Percentiles rank a stretch among this genome's conserved stretches.
Evolutionary conservation across 805 yeast genomes (phyloP).

Genomic region (Zygoascus bituminiphila): DNA sequence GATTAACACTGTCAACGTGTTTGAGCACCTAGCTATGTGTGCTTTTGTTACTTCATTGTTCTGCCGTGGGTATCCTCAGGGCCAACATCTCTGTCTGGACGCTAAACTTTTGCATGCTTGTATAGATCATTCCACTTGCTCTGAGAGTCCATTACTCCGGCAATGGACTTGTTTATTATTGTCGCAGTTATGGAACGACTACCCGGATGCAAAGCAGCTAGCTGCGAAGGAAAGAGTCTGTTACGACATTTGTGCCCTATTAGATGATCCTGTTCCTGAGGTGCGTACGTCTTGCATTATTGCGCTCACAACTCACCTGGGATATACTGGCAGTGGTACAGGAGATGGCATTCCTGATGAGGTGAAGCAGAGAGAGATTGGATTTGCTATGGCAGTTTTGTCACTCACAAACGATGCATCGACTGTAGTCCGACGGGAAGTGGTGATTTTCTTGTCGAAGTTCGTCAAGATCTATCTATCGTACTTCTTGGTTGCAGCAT

Average conservation of each 20-base stretch:
- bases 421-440: slow-evolving; percentile 78
- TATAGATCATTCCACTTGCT: slow-evolving; percentile 52
- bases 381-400: slow-evolving; percentile 53
- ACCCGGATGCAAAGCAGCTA: slow-evolving; percentile 67
- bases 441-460: slow-evolving; percentile 66
- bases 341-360: slow-evolving; percentile 9
- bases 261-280: slow-evolving; percentile 90
- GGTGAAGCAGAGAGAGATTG: slow-evolving; percentile 42
- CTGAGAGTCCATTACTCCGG: slow-evolving; percentile 77
- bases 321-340: slow-evolving; percentile 22
- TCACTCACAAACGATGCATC: slow-evolving; percentile 80
- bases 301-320: slow-evolving; percentile 62
- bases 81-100: slow-evolving; percentile 72
- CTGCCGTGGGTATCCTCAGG: slow-evolving; percentile 68
- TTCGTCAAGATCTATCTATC: slow-evolving; percentile 61
- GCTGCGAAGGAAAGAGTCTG: slow-evolving; percentile 57
- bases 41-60: slow-evolving; percentile 83
- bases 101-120: slow-evolving; percentile 65
- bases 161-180: slow-evolving; percentile 86
- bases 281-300: slow-evolving; percentile 77
- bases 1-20: slow-evolving; percentile 37
- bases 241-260: slow-evolving; percentile 40
- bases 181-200: slow-evolving; percentile 65
- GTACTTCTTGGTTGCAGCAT: slow-evolving; percentile 80
- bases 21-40: slow-evolving; percentile 89